A percentile compares a stretch with the other conserved stretches of the same genome.
These are phyloP conservation scores for Lodderomyces pseudojiufengensis DNA, from an alignment of 1,139 yeast genomes.

Conservation along the genomic window DNA sequence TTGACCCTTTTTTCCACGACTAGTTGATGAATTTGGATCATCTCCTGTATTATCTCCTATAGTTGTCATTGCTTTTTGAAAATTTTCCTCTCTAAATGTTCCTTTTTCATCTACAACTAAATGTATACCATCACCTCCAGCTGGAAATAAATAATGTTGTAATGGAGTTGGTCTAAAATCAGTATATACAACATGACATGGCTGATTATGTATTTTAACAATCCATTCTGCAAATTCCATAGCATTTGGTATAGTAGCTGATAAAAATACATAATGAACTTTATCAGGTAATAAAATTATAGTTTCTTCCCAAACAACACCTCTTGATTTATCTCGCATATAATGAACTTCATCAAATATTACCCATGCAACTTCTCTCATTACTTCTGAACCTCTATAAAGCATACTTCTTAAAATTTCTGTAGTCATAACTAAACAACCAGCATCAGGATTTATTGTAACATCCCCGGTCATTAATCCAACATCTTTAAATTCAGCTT, in stretches of 20 bases:
- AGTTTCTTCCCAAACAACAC: constrained; percentile 99
- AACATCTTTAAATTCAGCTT: constrained; percentile 91
- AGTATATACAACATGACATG: constrained; percentile 97
- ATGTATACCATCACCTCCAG: constrained; percentile 96
- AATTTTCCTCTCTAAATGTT: constrained; percentile 91
- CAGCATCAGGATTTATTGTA: constrained; percentile 94
- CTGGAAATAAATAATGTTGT: constrained; percentile 95
- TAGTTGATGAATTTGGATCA: constrained; percentile 60
- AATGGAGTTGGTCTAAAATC: constrained; percentile 98
- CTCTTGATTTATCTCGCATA: constrained; percentile 93
- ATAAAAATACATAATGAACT: constrained; percentile 79
- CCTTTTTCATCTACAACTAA: constrained; percentile 97
- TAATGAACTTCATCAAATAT: constrained; percentile 95
- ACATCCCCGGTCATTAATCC: constrained; percentile 99
- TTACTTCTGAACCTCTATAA: constrained; percentile 89
- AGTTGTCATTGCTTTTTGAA: constrained; percentile 97
- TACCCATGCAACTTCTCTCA: constrained; percentile 97
- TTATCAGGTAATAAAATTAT: constrained; percentile 93
- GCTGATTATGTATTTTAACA: constrained; percentile 89
- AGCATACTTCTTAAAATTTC: constrained; percentile 92
- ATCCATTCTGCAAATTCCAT: constrained; percentile 99
- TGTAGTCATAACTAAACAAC: constrained; percentile 96
- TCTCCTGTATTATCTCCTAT: constrained; percentile 81
- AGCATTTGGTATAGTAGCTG: constrained; percentile 98
- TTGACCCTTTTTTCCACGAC: constrained; percentile 74